A percentile compares a stretch with the other conserved stretches of the same genome.
Conservation (phyloP, 805 yeast genomes). For the Wickerhamiella nectarea region DNA sequence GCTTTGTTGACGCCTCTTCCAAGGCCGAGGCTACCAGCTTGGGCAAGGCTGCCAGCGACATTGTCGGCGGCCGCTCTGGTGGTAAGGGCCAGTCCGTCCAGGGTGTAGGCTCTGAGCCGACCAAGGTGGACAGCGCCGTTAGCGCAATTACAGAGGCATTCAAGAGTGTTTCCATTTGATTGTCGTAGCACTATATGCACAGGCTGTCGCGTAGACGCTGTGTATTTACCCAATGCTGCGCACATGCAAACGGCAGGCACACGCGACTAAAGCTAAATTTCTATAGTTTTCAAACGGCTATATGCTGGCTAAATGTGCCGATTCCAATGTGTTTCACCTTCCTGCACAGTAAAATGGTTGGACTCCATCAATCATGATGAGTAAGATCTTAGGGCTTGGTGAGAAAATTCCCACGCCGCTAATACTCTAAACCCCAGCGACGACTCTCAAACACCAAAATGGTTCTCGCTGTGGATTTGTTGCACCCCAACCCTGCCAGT, state of each 20-base stretch:
- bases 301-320: no score
- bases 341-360: no score
- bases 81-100: conserved; percentile 95
- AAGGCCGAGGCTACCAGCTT: conserved; percentile 60
- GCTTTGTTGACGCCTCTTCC: conserved; percentile 63
- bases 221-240: no score
- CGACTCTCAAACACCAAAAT: conserved; percentile 13
- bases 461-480: conserved; percentile 98
- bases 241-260: no score
- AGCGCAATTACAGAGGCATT: conserved; percentile 51
- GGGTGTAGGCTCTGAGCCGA: conserved; percentile 85
- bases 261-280: no score
- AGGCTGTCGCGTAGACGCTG: no score
- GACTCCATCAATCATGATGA: no score
- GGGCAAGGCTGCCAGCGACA: conserved; percentile 53
- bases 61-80: conserved; percentile 95
- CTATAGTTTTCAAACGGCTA: no score
- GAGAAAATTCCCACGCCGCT: not conserved
- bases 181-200: no score
- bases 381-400: not conserved
- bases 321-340: no score
- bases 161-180: conserved; percentile 11
- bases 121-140: conserved; percentile 59
- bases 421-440: not conserved
- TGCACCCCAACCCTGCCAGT: conserved; percentile 94